Percentiles rank a stretch among this genome's conserved stretches.
These are phyloP conservation scores for Camptophora hylomeconis DNA, from an alignment of 2,329 filamentous ascomycete species.

Conservation along the genomic window DNA sequence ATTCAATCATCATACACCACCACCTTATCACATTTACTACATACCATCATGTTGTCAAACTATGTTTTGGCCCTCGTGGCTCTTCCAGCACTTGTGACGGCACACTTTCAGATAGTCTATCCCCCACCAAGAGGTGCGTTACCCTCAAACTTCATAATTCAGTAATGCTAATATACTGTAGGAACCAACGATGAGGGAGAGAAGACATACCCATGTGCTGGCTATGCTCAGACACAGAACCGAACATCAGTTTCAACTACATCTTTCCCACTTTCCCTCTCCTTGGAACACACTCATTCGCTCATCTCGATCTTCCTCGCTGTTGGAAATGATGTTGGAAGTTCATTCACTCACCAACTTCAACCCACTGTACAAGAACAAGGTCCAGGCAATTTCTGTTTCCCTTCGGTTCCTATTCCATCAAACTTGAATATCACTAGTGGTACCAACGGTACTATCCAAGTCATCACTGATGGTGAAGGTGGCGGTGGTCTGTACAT, in stretches of 20 bases:
- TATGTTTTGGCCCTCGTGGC: constrained; percentile 25
- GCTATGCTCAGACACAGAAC: constrained; percentile 28
- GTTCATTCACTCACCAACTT: constrained; percentile 56
- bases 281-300: constrained; percentile 39
- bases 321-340: constrained; percentile 36
- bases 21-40: too few relatives aligned
- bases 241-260: constrained; percentile 38
- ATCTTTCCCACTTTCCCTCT: constrained; percentile 37
- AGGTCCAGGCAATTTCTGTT: constrained; percentile 52
- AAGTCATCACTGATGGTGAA: constrained; percentile 53
- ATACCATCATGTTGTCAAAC: constrained; percentile 21
- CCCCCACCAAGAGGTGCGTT: constrained; percentile 38
- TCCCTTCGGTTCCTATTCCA: constrained; percentile 38
- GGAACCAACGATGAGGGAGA: constrained; percentile 34
- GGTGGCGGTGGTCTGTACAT: constrained; percentile 53
- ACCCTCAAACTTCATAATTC: too few relatives aligned
- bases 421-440: constrained; percentile 33
- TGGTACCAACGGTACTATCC: constrained; percentile 52
- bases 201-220: constrained; percentile 36
- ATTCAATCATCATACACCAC: too few relatives aligned
- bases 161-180: too few relatives aligned
- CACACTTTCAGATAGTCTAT: constrained; percentile 43
- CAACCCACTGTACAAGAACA: constrained; percentile 47
- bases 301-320: constrained; percentile 41
- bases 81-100: constrained; percentile 33